A percentile compares a stretch with the other conserved stretches of the same genome.
Evolutionary conservation across 345 rosid genomes (phyloP).

Genomic region (Clausena lansium): DNA sequence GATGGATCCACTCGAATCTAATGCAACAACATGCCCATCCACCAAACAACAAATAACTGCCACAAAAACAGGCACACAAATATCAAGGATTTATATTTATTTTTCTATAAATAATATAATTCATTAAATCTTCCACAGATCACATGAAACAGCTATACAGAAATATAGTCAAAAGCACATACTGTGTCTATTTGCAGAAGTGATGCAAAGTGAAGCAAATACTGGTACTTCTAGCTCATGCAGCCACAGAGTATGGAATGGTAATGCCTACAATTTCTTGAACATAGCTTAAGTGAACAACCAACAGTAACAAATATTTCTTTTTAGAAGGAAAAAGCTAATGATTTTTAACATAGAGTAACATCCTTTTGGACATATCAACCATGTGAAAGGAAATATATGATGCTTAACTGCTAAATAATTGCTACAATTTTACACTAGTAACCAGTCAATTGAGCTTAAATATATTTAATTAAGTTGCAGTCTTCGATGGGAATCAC

Average conservation of each 20-base stretch:
- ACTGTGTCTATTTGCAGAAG: conserved; percentile 53
- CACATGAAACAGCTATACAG: background rate
- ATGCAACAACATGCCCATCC: conserved; percentile 68
- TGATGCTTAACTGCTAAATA: background rate
- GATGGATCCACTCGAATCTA: conserved; percentile 57
- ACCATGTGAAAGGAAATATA: background rate
- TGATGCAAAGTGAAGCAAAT: conserved; percentile 72
- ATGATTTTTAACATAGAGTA: background rate
- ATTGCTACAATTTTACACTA: background rate
- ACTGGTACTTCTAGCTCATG: conserved; percentile 73
- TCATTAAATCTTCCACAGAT: background rate
- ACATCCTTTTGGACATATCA: background rate
- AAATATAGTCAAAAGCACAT: conserved; percentile 8
- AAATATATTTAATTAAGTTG: background rate
- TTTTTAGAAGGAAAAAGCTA: background rate
- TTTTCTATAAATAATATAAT: background rate
- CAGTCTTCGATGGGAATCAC: background rate
- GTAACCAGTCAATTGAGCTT: background rate
- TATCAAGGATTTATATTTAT: background rate
- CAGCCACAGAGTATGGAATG: conserved; percentile 67
- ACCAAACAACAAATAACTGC: conserved; percentile 94
- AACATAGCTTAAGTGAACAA: background rate
- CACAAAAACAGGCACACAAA: conserved; percentile 13
- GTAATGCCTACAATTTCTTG: conserved; percentile 50
- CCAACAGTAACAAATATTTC: background rate